Base-by-base conservation (phyloP, 768 basidiomycete species). In the Xerocomus potaroensis region DNA sequence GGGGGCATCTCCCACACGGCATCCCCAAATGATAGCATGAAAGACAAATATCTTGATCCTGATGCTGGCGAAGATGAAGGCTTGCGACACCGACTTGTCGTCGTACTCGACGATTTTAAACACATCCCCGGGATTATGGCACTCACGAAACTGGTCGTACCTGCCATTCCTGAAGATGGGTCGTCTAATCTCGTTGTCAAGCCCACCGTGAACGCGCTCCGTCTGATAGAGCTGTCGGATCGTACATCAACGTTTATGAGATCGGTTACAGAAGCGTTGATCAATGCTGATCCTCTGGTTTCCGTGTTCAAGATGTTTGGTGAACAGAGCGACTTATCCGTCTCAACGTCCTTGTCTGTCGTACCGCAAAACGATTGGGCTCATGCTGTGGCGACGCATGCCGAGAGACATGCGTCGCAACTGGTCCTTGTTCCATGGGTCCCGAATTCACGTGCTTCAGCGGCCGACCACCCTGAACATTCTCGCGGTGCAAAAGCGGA, bases 41-140 rank as follows among this genome's bases (percentile, higher is more conserved):
- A 33, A 39, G 53, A 33, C 1, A 30, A 29, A 26, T 46, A 14
- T 5, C 15, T 45, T 6, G 34, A 43, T 32, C 47, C 46, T 3
- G 31, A 44, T 9, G 22, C 8, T 0, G 24, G 15, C 5, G 48
- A 59, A 8, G 53, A 46, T 2, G 51, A 38, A 7, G n/a, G 48
- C 9, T 61, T 54, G 59, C 56, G 61, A 3, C 37, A 41, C 38
- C 75, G 81, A 22, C 87, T 93, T 67, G 79, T 86, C 0, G 81
- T 97, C 49, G 83, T 98, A n/a, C 76, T 98, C 10, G 92, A 95
- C 60, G 89, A 84, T 65, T 72, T 94, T 48, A 90, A 92, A 53
- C 88, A 94, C 61, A 68, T 98, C 14, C 84, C 93, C 0, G 82
- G 86, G 5, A 83, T 91, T 70, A 93, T 99, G 88, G 80, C 90